phyloP scores from a whole-genome alignment of 352 stramenopile species.

The Phytophthora litchii region DNA sequence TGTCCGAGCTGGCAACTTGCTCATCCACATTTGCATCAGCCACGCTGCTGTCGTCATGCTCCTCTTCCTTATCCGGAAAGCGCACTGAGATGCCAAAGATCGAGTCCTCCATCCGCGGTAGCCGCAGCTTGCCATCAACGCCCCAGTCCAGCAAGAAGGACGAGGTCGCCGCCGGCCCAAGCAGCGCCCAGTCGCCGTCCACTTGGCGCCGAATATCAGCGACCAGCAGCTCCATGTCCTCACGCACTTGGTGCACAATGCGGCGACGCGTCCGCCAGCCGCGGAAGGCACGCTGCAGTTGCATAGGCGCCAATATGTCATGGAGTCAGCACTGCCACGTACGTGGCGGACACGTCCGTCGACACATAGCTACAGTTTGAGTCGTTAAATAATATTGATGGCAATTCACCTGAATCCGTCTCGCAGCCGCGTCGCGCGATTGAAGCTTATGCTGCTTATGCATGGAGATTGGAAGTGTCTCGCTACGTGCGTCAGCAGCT shows the following conservation, averaged over 20 bases:
- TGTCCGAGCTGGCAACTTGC: constrained; percentile 1
- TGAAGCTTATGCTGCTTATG: constrained; percentile 15
- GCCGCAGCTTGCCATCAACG: constrained; percentile 28
- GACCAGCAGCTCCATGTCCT: constrained; percentile 50
- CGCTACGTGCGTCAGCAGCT: constrained; percentile 19
- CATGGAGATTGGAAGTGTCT: constrained; percentile 22
- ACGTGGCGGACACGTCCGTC: constrained; percentile 2
- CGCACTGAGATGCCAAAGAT: constrained; percentile 43
- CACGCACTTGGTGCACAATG: constrained; percentile 54
- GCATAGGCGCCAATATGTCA: constrained; percentile 2
- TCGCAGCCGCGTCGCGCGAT: constrained; percentile 28
- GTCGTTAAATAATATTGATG: constrained; percentile 13
- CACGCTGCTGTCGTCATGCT: constrained; percentile 1
- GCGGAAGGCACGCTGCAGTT: constrained; percentile 49
- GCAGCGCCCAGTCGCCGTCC: constrained; percentile 38
- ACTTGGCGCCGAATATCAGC: constrained; percentile 44
- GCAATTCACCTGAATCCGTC: constrained; percentile 24
- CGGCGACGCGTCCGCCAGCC: constrained; percentile 55
- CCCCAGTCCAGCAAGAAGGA: constrained; percentile 39
- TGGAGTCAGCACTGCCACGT: too few species aligned
- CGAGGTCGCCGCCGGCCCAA: constrained; percentile 10
- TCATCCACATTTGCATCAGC: constrained; percentile 9
- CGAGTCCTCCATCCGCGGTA: constrained; percentile 49
- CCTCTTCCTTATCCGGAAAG: constrained; percentile 32
- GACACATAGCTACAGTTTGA: constrained; percentile 9